Evolutionary conservation across 805 yeast genomes (phyloP), one percentile per base, ranked within the genome.

Genomic region (Wickerhamiella occidentalis): DNA sequence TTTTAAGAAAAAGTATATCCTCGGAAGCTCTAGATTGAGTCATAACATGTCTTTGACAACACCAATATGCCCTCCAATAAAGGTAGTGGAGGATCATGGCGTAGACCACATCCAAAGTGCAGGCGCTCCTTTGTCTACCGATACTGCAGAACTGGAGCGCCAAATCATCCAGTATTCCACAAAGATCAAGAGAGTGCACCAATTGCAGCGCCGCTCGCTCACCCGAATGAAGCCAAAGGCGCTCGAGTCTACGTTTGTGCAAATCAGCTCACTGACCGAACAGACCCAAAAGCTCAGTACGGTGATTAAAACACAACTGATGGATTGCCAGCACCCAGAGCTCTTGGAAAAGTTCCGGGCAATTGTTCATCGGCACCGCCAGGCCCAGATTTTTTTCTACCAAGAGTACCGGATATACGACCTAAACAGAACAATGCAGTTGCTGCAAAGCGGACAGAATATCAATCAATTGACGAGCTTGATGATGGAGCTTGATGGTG

Each of bases 221-320:
- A 33, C 38, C 11, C 38, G 38, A 17, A 33, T 33, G 38, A 33
- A 33, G n/a, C 38, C 38, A n/a, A 33, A 33, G 38, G 38, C 38
- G 19, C 38, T 33, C 8, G 38, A 33, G 38, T 33, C 15, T 11
- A 33, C 38, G n/a, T 33, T 33, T 33, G 38, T 33, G 19, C 38
- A 33, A 15, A 33, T 33, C 19, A 17, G 21, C 38, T 33, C 38
- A 7, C 15, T 33, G n/a, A 33, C 38, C 4, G 38, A 33, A 19
- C 38, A 33, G 19, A 33, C 38, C 38, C 38, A 33, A 7, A 33
- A 33, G 19, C 38, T 33, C 38, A 33, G 38, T 15, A 3, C n/a
- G 21, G 3, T 15, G 12, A 33, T 33, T 19, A 33, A 33, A 17
- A 3, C 38, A 17, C 38, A 33, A 11, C 18, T 33, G 4, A 6